These are phyloP conservation scores for Pseudogymnoascus sp. DNA, from an alignment of 2,329 filamentous ascomycete genomes.

Conservation along the genomic window DNA sequence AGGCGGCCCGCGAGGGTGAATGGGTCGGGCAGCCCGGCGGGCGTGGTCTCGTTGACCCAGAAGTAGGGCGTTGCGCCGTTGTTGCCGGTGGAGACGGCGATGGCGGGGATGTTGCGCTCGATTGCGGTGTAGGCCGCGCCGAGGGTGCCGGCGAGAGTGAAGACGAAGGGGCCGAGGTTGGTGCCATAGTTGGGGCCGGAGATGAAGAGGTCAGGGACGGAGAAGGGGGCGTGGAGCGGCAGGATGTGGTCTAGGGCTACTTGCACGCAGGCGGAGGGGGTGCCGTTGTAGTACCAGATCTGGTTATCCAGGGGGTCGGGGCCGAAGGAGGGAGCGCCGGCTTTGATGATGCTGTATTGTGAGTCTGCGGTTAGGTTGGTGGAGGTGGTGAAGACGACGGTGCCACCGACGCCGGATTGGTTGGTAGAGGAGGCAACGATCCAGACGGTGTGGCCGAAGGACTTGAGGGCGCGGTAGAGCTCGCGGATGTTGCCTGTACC, in stretches of 20 bases:
- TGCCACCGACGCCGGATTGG: slow-evolving; percentile 40
- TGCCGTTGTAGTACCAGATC: slow-evolving; percentile 57
- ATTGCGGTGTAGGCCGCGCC: slow-evolving; percentile 46
- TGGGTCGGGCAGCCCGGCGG: slow-evolving; percentile 31
- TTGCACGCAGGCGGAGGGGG: slow-evolving; percentile 48
- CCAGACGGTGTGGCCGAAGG: slow-evolving; percentile 33
- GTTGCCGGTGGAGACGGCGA: slow-evolving; percentile 42
- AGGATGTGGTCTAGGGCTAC: slow-evolving; percentile 51
- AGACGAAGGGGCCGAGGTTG: slow-evolving; percentile 48
- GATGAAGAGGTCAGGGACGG: slow-evolving; percentile 46
- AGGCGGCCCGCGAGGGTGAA: slow-evolving; percentile 38
- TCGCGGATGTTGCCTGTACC: slow-evolving; percentile 36
- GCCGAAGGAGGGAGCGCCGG: slow-evolving; percentile 42
- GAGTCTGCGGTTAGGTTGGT: slow-evolving; percentile 35
- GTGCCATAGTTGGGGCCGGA: slow-evolving; percentile 49
- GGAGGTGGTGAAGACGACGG: slow-evolving; percentile 36
- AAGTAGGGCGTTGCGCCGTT: slow-evolving; percentile 36
- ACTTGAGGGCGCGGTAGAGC: slow-evolving; percentile 33
- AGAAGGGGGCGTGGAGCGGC: slow-evolving; percentile 40
- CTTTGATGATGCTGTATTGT: slow-evolving; percentile 40
- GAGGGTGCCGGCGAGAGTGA: slow-evolving; percentile 43
- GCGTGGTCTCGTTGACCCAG: slow-evolving; percentile 33
- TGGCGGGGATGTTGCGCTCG: slow-evolving; percentile 42
- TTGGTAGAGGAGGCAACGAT: slow-evolving; percentile 37
- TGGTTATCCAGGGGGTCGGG: slow-evolving; percentile 43